Conservation (phyloP, 2,329 filamentous ascomycete species). For the Aspergillus pseudotamarii region DNA sequence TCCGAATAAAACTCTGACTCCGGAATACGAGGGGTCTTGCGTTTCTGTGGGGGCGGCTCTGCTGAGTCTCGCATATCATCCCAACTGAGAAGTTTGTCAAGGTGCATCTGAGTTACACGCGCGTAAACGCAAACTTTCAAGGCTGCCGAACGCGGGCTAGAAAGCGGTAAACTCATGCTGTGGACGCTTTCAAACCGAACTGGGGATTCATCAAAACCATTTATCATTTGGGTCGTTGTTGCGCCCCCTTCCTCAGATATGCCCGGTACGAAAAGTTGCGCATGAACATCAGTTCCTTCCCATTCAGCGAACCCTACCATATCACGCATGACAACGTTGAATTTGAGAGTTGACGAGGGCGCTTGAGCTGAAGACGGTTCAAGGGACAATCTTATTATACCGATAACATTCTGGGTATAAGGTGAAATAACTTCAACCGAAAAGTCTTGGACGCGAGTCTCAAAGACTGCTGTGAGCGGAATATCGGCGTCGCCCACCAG, state of each 20-base stretch:
- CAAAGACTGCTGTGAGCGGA: conserved; percentile 88
- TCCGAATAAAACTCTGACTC: conserved; percentile 93
- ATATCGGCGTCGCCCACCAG: conserved; percentile 92
- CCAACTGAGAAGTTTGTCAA: conserved; percentile 97
- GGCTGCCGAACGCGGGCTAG: conserved; percentile 71
- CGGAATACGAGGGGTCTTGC: conserved; percentile 70
- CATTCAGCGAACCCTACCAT: conserved; percentile 92
- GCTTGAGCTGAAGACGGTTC: conserved; percentile 93
- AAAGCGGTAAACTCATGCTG: conserved; percentile 90
- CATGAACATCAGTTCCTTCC: conserved; percentile 93
- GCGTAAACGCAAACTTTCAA: conserved; percentile 90
- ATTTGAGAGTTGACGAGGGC: conserved; percentile 89
- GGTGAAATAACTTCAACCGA: conserved; percentile 87
- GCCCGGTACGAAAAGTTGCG: conserved; percentile 92
- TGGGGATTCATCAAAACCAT: conserved; percentile 87
- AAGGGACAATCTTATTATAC: conserved; percentile 85
- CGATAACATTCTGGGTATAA: conserved; percentile 86
- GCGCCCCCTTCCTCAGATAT: conserved; percentile 87
- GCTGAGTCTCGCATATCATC: conserved; percentile 90
- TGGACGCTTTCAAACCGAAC: conserved; percentile 97
- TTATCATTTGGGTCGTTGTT: conserved; percentile 93
- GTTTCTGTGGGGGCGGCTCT: conserved; percentile 58
- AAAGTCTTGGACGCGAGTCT: conserved; percentile 93
- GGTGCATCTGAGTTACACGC: conserved; percentile 86
- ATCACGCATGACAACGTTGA: conserved; percentile 98